phyloP scores from a whole-genome alignment of 495 filamentous ascomycete species.

The Sordaria brevicollis region DNA sequence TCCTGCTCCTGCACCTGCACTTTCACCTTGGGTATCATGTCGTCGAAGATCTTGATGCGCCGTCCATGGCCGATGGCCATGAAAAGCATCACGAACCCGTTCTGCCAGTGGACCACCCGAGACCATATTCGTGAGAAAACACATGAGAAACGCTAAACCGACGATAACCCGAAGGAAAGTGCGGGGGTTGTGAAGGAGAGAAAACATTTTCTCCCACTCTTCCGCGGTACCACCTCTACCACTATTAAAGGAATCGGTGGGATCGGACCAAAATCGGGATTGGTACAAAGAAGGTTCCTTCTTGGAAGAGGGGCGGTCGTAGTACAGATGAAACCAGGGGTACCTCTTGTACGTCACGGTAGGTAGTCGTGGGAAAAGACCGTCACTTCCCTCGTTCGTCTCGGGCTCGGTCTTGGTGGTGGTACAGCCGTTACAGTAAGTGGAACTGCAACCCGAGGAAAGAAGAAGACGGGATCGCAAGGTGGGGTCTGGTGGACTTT shows the following conservation, averaged over 20 bases:
- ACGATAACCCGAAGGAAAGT: background rate
- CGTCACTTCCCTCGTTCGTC: background rate
- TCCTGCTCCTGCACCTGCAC: too few relatives aligned
- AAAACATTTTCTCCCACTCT: background rate
- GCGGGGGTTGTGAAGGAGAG: background rate
- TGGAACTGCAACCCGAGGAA: too few relatives aligned
- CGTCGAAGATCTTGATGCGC: background rate
- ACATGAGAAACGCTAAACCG: background rate
- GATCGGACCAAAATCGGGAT: too few relatives aligned
- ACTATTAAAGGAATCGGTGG: background rate
- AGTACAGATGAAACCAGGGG: background rate
- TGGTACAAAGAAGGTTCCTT: too few relatives aligned
- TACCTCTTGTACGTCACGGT: too few relatives aligned
- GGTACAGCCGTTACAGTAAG: background rate
- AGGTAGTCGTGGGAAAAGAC: background rate
- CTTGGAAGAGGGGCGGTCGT: too few relatives aligned
- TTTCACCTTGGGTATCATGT: background rate
- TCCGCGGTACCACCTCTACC: too few relatives aligned
- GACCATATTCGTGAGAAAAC: background rate
- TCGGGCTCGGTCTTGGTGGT: too few relatives aligned
- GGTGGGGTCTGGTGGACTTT: background rate
- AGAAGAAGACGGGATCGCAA: background rate
- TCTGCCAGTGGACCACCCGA: background rate
- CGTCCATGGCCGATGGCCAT: background rate
- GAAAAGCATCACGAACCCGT: background rate